phyloP scores from a whole-genome alignment of 129 eudicot genomes.

The Tagetes erecta region DNA sequence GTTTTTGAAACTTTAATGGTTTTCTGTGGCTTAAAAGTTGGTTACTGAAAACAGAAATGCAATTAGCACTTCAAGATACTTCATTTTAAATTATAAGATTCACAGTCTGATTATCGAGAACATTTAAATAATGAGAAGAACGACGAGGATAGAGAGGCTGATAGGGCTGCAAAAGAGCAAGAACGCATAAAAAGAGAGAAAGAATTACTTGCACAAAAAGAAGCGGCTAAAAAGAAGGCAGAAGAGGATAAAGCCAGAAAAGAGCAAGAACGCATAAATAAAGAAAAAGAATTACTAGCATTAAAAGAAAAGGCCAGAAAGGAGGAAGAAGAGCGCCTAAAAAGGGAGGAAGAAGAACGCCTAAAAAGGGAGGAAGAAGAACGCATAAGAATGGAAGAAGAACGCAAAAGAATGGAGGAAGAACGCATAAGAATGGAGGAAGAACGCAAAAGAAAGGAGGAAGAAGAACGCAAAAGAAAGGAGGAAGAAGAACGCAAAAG shows the following conservation, averaged over 20 bases:
- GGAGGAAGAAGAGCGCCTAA: conserved; percentile 18
- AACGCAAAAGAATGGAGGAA: conserved; percentile 8
- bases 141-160: conserved; percentile 13
- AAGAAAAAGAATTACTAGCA: conserved; percentile 25
- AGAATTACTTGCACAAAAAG: conserved; percentile 18
- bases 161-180: conserved; percentile 22
- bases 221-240: conserved; percentile 8
- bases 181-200: conserved; percentile 23
- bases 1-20: neutral
- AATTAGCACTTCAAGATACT: conserved; percentile 8
- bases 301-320: conserved; percentile 29
- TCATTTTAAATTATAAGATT: conserved; percentile 9
- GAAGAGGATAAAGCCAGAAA: conserved; percentile 15
- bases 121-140: conserved; percentile 30
- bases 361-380: conserved; percentile 15
- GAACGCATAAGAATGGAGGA: neutral
- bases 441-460: neutral
- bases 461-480: neutral
- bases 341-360: conserved; percentile 24
- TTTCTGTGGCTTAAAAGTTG: neutral
- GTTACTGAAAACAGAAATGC: neutral
- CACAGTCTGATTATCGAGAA: conserved; percentile 16
- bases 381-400: conserved; percentile 15
- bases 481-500: neutral
- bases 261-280: conserved; percentile 19